Conservation (phyloP, 352 stramenopile genomes). For the Sclerospora graminicola region DNA sequence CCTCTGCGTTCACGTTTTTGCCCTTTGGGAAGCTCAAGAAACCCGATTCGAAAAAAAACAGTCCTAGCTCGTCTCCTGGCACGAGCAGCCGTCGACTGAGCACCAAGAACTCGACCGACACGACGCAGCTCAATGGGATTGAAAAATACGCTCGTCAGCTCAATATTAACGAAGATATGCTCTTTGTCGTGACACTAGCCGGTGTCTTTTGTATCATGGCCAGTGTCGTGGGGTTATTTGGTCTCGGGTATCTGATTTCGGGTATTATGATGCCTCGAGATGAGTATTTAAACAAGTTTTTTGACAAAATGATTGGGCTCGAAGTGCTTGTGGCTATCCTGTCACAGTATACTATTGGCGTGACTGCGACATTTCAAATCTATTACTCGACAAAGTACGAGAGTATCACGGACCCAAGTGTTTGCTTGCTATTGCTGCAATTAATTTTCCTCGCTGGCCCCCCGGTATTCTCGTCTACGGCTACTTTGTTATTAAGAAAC, state of each 20-base stretch:
- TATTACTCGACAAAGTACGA: constrained; percentile 59
- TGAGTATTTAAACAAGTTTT: constrained; percentile 66
- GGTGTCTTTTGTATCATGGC: constrained; percentile 70
- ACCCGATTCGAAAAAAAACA: too few species aligned
- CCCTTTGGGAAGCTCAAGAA: constrained; percentile 55
- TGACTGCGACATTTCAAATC: constrained; percentile 79
- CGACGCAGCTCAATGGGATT: constrained; percentile 31
- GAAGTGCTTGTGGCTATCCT: constrained; percentile 65
- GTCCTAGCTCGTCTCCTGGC: constrained; percentile 2
- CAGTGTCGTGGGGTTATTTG: constrained; percentile 49
- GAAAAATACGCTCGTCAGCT: constrained; percentile 62
- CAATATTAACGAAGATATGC: constrained; percentile 67
- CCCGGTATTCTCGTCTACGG: constrained; percentile 76
- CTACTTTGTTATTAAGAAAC: constrained; percentile 54
- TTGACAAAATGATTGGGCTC: constrained; percentile 78
- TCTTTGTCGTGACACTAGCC: constrained; percentile 71
- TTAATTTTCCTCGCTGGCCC: constrained; percentile 57
- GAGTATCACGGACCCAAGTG: constrained; percentile 44
- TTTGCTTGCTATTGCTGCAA: constrained; percentile 39
- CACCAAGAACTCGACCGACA: constrained; percentile 6
- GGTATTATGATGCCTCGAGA: constrained; percentile 60
- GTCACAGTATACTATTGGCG: constrained; percentile 79
- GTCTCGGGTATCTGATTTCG: constrained; percentile 38
- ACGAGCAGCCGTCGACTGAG: constrained; percentile 26
- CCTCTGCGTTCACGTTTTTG: constrained; percentile 65